Evolutionary conservation across 768 basidiomycete genomes (phyloP), one percentile per base, ranked within the genome.

Genomic region (Ramaria sp.): DNA sequence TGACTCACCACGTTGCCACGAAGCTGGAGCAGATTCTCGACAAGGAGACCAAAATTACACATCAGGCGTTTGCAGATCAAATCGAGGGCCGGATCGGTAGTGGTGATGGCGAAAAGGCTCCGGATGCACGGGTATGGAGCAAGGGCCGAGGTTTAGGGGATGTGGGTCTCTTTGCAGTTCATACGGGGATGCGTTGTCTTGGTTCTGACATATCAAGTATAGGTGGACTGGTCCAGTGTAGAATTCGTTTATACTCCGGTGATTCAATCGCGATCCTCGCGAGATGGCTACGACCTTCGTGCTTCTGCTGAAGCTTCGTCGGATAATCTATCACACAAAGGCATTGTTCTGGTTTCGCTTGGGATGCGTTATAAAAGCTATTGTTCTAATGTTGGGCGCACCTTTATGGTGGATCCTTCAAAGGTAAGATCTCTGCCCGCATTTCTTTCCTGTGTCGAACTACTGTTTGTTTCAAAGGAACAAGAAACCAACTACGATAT

Each of bases 181-280:
- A 15, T 25, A 32, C 48, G 13, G 37, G 52, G 20, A 39, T 57
- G 18, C 38, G 36, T 10, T 16, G 25, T 28, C 25, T 53, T 38
- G 6, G 47, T 24, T 38, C 16, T 18, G 42, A 50, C 15, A 55
- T 48, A 38, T 49, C 41, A 30, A 53, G 36, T 56, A 49, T 55
- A 96, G 89, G 77, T 92, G 54, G 92, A 99, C 64, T 95, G 88
- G 80, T 71, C 74, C n/a, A 77, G 83, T 2, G 85, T 87, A 5
- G 96, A 99, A 67, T 95, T 94, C 69, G 88, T 88, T 61, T 97
- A 95, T 67, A 81, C 88, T 2, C 93, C 95, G 1, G 94, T 97
- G 66, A 89, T 98, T 64, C 95, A 97, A 61, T 97, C 94, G 5
- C 85, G 85, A 39, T 86, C 89, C 7, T 85, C 85, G 34, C 78